phyloP scores from a whole-genome alignment of 441 rosid species.

The Manihot esculenta region DNA sequence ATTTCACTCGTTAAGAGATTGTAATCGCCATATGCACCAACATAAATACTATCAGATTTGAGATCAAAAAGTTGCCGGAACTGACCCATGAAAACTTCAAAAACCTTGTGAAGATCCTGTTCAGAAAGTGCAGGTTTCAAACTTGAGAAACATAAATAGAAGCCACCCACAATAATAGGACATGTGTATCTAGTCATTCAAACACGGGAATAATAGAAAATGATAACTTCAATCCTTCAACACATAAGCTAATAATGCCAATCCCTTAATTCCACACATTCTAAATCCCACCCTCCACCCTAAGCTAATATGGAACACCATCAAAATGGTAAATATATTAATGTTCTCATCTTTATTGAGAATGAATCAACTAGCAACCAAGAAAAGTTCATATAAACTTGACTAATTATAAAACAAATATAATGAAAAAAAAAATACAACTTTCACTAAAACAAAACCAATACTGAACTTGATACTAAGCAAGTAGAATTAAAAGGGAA shows the following conservation, averaged over 20 bases:
- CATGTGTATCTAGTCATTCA: constrained; percentile 18
- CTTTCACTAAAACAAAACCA: neutral
- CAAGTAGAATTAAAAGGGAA: neutral
- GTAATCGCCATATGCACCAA: constrained; percentile 56
- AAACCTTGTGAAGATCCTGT: constrained; percentile 78
- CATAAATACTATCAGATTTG: constrained; percentile 51
- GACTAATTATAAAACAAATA: neutral
- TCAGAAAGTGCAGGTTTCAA: constrained; percentile 29
- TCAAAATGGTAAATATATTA: neutral
- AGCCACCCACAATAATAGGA: constrained; percentile 14
- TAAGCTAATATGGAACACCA: neutral
- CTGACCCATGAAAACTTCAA: constrained; percentile 92
- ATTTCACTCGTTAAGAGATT: constrained; percentile 67
- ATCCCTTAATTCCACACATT: neutral
- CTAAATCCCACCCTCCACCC: neutral
- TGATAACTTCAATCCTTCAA: neutral
- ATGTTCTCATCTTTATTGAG: neutral
- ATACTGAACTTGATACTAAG: neutral
- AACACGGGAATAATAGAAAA: neutral
- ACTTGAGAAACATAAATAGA: constrained; percentile 27
- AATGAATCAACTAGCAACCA: neutral
- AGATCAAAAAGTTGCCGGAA: constrained; percentile 86
- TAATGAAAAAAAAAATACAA: neutral
- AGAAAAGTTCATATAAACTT: neutral
- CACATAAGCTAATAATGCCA: neutral